These are phyloP conservation scores for Pythium guiyangense DNA, from an alignment of 352 stramenopile species.

Conservation along the genomic window DNA sequence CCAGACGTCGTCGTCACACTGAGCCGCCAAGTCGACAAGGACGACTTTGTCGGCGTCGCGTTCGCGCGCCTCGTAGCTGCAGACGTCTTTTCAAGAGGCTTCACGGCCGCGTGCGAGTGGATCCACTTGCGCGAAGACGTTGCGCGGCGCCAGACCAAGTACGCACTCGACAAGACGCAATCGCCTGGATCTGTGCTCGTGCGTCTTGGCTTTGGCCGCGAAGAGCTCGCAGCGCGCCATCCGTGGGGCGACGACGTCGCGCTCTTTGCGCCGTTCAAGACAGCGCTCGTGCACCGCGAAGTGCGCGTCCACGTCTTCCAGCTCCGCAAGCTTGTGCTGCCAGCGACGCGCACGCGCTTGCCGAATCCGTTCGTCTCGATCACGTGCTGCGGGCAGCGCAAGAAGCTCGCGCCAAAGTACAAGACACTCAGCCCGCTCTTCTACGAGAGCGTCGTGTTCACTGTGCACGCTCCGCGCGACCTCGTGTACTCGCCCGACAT, in stretches of 20 bases:
- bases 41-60: constrained; percentile 54
- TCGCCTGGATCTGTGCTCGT: constrained; percentile 48
- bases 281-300: constrained; percentile 45
- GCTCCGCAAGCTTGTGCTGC: constrained; percentile 47
- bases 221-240: constrained; percentile 55
- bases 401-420: constrained; percentile 35
- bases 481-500: constrained; percentile 61
- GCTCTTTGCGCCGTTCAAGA: constrained; percentile 44
- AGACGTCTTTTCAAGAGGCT: constrained; percentile 39
- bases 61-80: constrained; percentile 38
- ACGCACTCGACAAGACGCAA: constrained; percentile 45
- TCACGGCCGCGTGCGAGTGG: constrained; percentile 47
- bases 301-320: constrained; percentile 87
- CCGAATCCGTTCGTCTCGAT: constrained; percentile 81
- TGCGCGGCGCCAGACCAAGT: constrained; percentile 45
- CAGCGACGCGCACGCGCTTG: constrained; percentile 33
- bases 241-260: constrained; percentile 40
- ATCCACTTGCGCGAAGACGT: constrained; percentile 56
- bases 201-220: constrained; percentile 55
- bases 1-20: constrained; percentile 68
- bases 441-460: constrained; percentile 77
- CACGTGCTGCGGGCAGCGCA: constrained; percentile 55
- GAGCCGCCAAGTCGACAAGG: constrained; percentile 50
- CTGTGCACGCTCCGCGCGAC: constrained; percentile 41
- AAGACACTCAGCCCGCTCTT: constrained; percentile 76